A percentile compares a stretch with the other conserved stretches of the same genome.
These are phyloP conservation scores for Pythium phragmitis DNA, from an alignment of 352 stramenopile species.

Conservation along the genomic window DNA sequence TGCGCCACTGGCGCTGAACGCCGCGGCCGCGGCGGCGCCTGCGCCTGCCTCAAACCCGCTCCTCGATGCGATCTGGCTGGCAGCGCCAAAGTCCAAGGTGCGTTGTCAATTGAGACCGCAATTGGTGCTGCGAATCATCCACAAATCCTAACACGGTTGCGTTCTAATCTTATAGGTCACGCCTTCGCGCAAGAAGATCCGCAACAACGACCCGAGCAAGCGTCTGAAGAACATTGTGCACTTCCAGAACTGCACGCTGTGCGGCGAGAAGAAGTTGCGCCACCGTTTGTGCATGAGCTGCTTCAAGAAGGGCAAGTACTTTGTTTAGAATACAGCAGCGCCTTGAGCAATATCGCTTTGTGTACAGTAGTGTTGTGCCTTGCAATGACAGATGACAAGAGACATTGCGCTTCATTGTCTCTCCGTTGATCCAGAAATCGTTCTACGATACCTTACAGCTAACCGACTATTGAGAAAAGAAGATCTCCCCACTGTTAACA, in stretches of 20 bases:
- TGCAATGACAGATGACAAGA: too few species aligned
- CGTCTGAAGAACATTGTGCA: conserved; percentile 90
- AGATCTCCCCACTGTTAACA: not conserved
- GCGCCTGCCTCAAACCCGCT: conserved; percentile 50
- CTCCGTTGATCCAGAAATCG: too few species aligned
- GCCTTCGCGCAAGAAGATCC: conserved; percentile 83
- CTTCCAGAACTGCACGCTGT: conserved; percentile 83
- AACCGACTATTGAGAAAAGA: too few species aligned
- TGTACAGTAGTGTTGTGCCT: not conserved
- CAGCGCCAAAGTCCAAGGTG: conserved; percentile 88
- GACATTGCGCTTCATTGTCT: too few species aligned
- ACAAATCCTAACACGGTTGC: not conserved
- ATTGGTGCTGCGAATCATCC: not conserved
- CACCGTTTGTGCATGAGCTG: conserved; percentile 90
- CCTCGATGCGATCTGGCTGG: conserved; percentile 75
- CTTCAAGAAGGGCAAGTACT: conserved; percentile 92
- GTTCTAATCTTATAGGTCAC: conserved; percentile 53
- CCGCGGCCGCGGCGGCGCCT: conserved; percentile 26
- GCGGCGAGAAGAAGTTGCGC: conserved; percentile 86
- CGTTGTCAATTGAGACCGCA: not conserved
- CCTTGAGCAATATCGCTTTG: conserved; percentile 6
- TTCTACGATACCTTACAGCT: too few species aligned
- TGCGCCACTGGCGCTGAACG: conserved; percentile 37
- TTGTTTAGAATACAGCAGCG: conserved; percentile 52
- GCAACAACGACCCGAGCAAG: conserved; percentile 87